Conservation (phyloP, 208 protist species). For the Leishmania lainsoni region DNA sequence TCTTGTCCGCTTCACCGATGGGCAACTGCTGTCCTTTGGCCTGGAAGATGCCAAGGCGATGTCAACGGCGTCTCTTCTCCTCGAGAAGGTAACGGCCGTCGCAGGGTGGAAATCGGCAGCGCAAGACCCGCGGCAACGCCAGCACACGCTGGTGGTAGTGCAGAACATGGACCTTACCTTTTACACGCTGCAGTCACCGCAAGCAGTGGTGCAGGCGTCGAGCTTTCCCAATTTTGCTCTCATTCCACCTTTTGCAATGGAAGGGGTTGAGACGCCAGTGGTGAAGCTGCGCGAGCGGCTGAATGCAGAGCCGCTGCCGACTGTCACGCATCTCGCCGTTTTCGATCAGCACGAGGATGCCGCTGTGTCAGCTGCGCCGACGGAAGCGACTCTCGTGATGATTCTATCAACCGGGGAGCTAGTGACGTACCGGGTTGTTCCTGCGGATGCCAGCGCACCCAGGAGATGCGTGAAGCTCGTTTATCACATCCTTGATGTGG, state of each 20-base stretch:
- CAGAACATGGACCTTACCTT: constrained; percentile 50
- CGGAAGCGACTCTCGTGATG: constrained; percentile 46
- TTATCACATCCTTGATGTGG: constrained; percentile 78
- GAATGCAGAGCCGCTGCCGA: constrained; percentile 47
- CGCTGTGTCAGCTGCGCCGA: constrained; percentile 15
- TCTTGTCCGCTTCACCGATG: constrained; percentile 40
- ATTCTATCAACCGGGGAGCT: constrained; percentile 79
- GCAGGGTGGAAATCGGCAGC: constrained; percentile 33
- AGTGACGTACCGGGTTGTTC: constrained; percentile 63
- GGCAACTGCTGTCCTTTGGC: constrained; percentile 21
- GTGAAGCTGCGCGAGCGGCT: constrained; percentile 38
- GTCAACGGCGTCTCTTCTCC: constrained; percentile 17
- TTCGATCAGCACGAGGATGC: constrained; percentile 39
- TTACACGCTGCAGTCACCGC: constrained; percentile 16
- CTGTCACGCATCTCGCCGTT: constrained; percentile 61
- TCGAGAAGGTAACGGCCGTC: constrained; percentile 48
- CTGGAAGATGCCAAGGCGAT: constrained; percentile 11
- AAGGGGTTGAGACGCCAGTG: constrained; percentile 32
- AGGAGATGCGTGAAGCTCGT: constrained; percentile 73
- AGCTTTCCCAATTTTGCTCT: constrained; percentile 58
- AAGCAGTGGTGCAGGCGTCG: constrained; percentile 2
- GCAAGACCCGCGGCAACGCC: background rate
- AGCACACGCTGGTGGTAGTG: constrained; percentile 37
- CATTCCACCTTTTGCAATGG: constrained; percentile 48
- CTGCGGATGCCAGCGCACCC: constrained; percentile 39